Percentiles rank a stretch among this genome's conserved stretches.
Conservation (phyloP, 257 asterid species). For the Pogostemon cablin region DNA sequence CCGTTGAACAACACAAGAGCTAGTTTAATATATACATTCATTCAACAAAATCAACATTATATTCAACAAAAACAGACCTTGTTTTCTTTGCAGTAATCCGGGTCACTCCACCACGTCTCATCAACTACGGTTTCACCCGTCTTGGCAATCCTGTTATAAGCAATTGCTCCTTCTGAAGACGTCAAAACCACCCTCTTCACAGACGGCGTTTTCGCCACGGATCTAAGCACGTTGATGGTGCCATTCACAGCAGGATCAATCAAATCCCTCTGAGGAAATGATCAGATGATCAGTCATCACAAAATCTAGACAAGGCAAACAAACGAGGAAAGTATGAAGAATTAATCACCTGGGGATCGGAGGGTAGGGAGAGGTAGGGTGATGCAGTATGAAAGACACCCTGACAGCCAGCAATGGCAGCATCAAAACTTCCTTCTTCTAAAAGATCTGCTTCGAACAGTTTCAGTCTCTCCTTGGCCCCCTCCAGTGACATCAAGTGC, state of each 20-base stretch:
- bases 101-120: conserved; percentile 59
- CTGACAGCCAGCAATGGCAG: conserved; percentile 48
- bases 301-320: neutral
- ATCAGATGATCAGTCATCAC: conserved; percentile 7
- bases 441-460: conserved; percentile 46
- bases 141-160: conserved; percentile 49
- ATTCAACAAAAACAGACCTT: conserved; percentile 19
- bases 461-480: conserved; percentile 47
- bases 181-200: conserved; percentile 53
- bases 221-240: conserved; percentile 64
- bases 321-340: neutral
- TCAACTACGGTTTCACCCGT: conserved; percentile 65
- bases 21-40: neutral
- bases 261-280: conserved; percentile 49
- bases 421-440: conserved; percentile 50
- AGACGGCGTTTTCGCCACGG: conserved; percentile 58
- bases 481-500: conserved; percentile 25
- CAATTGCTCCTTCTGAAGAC: conserved; percentile 35
- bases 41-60: conserved; percentile 19
- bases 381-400: conserved; percentile 58
- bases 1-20: conserved; percentile 9
- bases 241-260: conserved; percentile 81
- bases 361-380: conserved; percentile 34
- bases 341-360: conserved; percentile 39
- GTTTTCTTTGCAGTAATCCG: conserved; percentile 50